Conservation (phyloP, 805 yeast species). For the Teunomyces kruisii region DNA sequence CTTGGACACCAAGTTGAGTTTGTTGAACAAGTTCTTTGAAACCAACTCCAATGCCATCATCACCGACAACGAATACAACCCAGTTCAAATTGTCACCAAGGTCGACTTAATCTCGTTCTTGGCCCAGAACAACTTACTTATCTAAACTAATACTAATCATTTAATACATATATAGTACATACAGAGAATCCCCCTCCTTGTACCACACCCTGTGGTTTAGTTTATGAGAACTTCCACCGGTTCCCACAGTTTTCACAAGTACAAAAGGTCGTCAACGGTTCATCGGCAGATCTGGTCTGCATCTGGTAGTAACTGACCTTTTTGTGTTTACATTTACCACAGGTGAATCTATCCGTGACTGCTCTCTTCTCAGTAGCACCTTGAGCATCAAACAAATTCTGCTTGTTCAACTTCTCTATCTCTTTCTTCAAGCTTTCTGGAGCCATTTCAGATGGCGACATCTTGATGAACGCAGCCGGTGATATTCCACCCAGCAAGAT, state of each 20-base stretch:
- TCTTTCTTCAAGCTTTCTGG: conserved; percentile 87
- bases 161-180: background rate
- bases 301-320: conserved; percentile 95
- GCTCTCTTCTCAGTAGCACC: conserved; percentile 97
- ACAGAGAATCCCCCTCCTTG: background rate
- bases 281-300: conserved; percentile 99
- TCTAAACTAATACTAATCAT: conserved; percentile 7
- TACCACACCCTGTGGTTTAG: conserved; percentile 22
- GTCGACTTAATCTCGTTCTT: conserved; percentile 70
- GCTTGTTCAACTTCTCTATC: conserved; percentile 79
- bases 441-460: conserved; percentile 95
- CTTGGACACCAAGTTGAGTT: conserved; percentile 60
- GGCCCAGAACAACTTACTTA: conserved; percentile 31
- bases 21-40: conserved; percentile 77
- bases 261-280: conserved; percentile 96
- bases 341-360: conserved; percentile 92
- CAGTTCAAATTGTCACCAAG: conserved; percentile 83
- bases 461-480: conserved; percentile 65
- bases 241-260: conserved; percentile 97
- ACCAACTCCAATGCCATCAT: conserved; percentile 82
- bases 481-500: conserved; percentile 66
- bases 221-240: conserved; percentile 91
- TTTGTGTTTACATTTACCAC: conserved; percentile 97
- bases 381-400: conserved; percentile 93
- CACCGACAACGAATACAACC: conserved; percentile 67